Base-by-base conservation (phyloP, 805 yeast genomes). In the Starmerella cellae region DNA sequence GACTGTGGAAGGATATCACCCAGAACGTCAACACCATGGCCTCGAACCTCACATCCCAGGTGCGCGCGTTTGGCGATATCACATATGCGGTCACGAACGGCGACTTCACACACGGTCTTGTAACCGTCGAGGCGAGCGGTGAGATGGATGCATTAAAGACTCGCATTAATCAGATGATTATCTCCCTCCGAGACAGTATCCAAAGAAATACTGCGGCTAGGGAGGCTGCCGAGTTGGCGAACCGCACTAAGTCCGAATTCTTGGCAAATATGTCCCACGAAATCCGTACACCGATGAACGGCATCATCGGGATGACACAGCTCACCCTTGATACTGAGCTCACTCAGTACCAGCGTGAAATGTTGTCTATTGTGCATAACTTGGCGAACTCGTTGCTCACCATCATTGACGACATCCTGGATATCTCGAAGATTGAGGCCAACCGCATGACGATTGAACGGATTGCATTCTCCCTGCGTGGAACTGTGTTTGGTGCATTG, bases 61-160 rank as follows among this genome's bases (percentile, higher is more conserved):
- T 83, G 56, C 73, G 94, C 62, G 94, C 94, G 0, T 83, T 83
- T 65, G 94, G 93, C 30, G 93, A 83, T 59, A 83, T 83, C 55
- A 83, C 95, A 0, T 94, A 91, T 21, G 91, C 95, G 23, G 94
- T 94, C 13, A 82, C 94, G 2, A 94, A 83, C 62, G 94, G 94
- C 58, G 94, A 83, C 59, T 83, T 83, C 61, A 83, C 94, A 0
- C 70, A 88, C 50, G 53, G 53, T 4, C 80, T 83, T 55, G 84
- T 83, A 49, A 83, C 95, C 0, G 94, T 83, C 46, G 94, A 83
- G 57, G 94, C 94, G 0, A 70, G 78, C 31, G 95, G 95, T 61
- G 95, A 83, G 65, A 83, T 83, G 94, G 75, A 69, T 46, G 67
- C 67, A 3, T 55, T 75, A 45, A 68, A 69, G 50, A 72, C 71